Percentiles rank a stretch among this genome's conserved stretches.
Conservation (phyloP, 352 stramenopile species). For the Phytophthora citricola region DNA sequence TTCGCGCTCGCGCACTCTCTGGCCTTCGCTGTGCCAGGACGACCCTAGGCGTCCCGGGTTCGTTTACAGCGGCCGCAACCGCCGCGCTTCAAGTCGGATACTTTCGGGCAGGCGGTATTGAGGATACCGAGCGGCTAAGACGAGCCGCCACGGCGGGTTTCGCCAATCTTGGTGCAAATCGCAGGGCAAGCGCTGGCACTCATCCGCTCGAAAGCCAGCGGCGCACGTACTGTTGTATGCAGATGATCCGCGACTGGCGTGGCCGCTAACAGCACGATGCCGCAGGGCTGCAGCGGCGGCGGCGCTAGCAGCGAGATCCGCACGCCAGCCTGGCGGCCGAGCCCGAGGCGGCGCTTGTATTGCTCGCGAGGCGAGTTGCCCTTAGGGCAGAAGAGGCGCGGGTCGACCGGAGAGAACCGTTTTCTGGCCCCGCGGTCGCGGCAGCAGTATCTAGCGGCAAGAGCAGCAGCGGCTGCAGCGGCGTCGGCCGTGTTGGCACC, state of each 20-base stretch:
- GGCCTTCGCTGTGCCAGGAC: conserved; percentile 11
- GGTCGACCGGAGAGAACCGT: conserved; percentile 13
- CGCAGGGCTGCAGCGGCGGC: not conserved
- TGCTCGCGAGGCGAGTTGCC: conserved; percentile 13
- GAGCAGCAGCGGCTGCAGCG: not conserved
- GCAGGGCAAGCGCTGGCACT: conserved; percentile 13
- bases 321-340: conserved; percentile 16
- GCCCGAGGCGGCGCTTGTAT: not conserved
- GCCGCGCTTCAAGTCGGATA: conserved; percentile 16
- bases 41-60: conserved; percentile 11
- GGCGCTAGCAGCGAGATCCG: conserved; percentile 31
- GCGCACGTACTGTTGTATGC: conserved; percentile 38
- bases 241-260: conserved; percentile 47
- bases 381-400: conserved; percentile 25
- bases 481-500: too few relatives aligned
- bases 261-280: conserved; percentile 27
- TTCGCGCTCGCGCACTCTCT: conserved; percentile 6
- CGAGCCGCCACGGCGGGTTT: conserved; percentile 15
- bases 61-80: conserved; percentile 21
- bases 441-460: not conserved
- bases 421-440: conserved; percentile 12
- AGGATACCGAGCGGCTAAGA: conserved; percentile 8
- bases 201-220: conserved; percentile 35
- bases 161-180: conserved; percentile 45
- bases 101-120: conserved; percentile 5